phyloP scores from a whole-genome alignment of 345 rosid species.

The Nasturtium officinale region DNA sequence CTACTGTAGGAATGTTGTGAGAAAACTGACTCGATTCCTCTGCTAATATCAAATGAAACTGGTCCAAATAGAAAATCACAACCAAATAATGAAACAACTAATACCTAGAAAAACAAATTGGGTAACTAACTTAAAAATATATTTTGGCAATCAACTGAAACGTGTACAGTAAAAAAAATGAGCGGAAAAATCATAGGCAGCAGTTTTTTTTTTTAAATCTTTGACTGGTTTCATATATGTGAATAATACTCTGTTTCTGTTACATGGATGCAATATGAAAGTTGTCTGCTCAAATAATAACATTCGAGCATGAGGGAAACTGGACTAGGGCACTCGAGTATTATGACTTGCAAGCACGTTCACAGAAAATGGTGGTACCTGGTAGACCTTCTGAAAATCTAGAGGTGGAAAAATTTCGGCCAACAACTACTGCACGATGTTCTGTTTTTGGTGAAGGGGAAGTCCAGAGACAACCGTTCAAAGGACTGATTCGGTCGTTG shows the following conservation, averaged over 20 bases:
- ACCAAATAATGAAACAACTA: constrained; percentile 1
- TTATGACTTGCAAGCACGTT: constrained; percentile 87
- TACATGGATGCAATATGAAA: constrained; percentile 42
- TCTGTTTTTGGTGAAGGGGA: constrained; percentile 51
- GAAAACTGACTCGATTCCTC: constrained; percentile 5
- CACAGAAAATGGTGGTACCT: constrained; percentile 50
- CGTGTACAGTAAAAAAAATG: neutral
- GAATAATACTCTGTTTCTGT: constrained; percentile 36
- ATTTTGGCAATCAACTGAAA: neutral
- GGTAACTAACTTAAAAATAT: constrained; percentile 1
- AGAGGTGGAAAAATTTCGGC: constrained; percentile 43
- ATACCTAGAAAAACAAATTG: neutral
- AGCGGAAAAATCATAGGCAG: neutral
- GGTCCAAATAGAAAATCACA: neutral
- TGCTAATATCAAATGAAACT: constrained; percentile 3
- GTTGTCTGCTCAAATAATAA: constrained; percentile 88
- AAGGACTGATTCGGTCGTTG: constrained; percentile 87
- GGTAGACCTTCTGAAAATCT: constrained; percentile 46
- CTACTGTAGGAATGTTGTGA: constrained; percentile 15
- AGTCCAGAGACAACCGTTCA: constrained; percentile 66
- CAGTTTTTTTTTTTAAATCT: constrained; percentile 7
- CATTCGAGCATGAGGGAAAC: constrained; percentile 95
- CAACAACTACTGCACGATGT: constrained; percentile 35
- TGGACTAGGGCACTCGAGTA: constrained; percentile 97
- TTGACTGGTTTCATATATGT: constrained; percentile 28